Evolutionary conservation across 2,329 filamentous ascomycete species (phyloP).

Genomic region (Raffaelea deltoideospora): DNA sequence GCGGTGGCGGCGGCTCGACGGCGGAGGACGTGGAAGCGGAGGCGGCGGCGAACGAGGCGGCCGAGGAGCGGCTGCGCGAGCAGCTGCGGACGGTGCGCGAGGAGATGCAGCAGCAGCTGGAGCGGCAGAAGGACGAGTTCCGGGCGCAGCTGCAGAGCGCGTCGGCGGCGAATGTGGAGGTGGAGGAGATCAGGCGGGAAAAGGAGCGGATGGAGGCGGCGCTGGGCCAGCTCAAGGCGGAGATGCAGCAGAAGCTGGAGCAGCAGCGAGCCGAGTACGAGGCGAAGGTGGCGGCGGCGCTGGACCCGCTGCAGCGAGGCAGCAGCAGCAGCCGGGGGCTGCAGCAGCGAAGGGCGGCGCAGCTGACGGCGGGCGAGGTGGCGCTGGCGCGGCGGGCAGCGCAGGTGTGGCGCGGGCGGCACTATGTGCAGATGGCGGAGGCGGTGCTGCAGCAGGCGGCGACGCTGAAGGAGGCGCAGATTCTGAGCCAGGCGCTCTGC

Average conservation of each 20-base stretch:
- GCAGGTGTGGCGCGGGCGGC: constrained; percentile 65
- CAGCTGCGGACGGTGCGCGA: constrained; percentile 60
- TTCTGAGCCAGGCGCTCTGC: constrained; percentile 89
- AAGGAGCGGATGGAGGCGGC: constrained; percentile 76
- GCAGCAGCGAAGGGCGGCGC: constrained; percentile 11
- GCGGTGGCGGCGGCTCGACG: constrained; percentile 13
- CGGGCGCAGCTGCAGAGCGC: constrained; percentile 62
- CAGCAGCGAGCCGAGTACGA: constrained; percentile 76
- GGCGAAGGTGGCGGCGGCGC: constrained; percentile 65
- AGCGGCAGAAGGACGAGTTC: constrained; percentile 72
- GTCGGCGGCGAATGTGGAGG: constrained; percentile 59
- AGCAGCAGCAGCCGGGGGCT: constrained; percentile 34
- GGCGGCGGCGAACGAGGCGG: no score
- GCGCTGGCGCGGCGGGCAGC: constrained; percentile 51
- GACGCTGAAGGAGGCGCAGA: constrained; percentile 83
- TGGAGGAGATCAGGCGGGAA: constrained; percentile 71
- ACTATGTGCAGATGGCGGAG: constrained; percentile 90
- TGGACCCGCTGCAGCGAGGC: constrained; percentile 49
- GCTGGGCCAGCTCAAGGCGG: constrained; percentile 61
- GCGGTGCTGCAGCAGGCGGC: constrained; percentile 77
- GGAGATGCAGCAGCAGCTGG: constrained; percentile 69
- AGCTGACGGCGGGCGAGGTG: constrained; percentile 57
- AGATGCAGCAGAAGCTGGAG: constrained; percentile 77
- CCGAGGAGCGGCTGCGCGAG: constrained; percentile 36
- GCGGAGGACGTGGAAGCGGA: not conserved